Conservation (phyloP, 805 yeast genomes). For the Wickerhamiella vanderwaltii region DNA sequence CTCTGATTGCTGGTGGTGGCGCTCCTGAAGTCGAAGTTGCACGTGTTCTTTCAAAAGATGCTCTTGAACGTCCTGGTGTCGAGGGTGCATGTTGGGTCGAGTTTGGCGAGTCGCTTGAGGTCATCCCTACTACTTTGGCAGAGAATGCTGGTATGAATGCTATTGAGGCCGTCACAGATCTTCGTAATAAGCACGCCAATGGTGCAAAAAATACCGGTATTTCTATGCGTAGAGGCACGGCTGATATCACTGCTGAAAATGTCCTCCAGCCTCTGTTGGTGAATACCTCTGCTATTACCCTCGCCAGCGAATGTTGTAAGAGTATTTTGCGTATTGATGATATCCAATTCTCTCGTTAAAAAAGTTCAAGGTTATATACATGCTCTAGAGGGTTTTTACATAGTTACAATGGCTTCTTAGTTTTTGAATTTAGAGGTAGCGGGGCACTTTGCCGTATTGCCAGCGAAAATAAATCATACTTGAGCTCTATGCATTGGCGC, state of each 20-base stretch:
- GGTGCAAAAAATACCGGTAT: constrained; percentile 95
- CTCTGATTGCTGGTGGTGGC: constrained; percentile 96
- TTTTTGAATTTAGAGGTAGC: background rate
- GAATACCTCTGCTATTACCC: constrained; percentile 81
- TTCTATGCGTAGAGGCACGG: constrained; percentile 85
- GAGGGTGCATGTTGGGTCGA: constrained; percentile 87
- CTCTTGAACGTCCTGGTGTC: constrained; percentile 64
- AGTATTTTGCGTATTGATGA: constrained; percentile 94
- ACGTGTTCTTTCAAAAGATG: constrained; percentile 56
- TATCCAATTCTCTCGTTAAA: constrained; percentile 76
- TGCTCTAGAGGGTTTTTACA: background rate
- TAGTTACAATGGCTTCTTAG: background rate
- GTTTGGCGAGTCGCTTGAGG: constrained; percentile 83
- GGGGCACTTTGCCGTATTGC: background rate
- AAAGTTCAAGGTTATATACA: background rate
- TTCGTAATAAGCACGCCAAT: constrained; percentile 77
- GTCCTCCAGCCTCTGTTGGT: constrained; percentile 95
- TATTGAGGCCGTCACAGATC: constrained; percentile 80
- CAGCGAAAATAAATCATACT: too few species aligned
- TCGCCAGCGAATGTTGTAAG: constrained; percentile 94
- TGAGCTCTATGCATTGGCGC: too few species aligned
- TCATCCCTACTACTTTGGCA: constrained; percentile 86
- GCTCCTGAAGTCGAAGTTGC: constrained; percentile 93
- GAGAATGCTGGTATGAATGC: constrained; percentile 93
- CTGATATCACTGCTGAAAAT: constrained; percentile 86